Percentiles rank a stretch among this genome's conserved stretches.
phyloP scores from a whole-genome alignment of 192 early-diverging fungal species.

The Martensiomyces pterosporus region DNA sequence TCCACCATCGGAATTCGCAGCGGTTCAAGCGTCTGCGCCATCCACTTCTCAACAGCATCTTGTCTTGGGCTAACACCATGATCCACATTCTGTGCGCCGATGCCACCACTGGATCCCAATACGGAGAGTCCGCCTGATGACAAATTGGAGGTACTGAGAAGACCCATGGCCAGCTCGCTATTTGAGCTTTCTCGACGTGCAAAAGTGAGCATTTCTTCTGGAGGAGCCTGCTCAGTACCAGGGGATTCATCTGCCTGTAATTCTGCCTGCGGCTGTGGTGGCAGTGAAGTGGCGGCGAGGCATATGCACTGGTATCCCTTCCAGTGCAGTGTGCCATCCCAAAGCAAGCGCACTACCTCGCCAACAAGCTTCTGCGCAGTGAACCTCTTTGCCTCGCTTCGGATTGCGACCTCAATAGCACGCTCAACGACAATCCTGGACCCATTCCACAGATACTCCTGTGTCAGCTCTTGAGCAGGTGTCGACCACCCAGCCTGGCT shows the following conservation, averaged over 20 bases:
- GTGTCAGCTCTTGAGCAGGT: conserved; percentile 13
- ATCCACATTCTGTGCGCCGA: background rate
- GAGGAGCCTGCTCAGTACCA: background rate
- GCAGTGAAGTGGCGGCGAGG: conserved; percentile 1
- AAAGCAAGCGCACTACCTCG: conserved; percentile 31
- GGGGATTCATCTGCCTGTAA: background rate
- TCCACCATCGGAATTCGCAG: conserved; percentile 36
- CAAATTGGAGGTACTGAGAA: background rate
- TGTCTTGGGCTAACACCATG: background rate
- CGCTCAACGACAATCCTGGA: conserved; percentile 29
- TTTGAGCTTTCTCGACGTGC: conserved; percentile 3
- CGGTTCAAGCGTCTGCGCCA: conserved; percentile 14
- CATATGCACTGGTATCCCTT: conserved; percentile 31
- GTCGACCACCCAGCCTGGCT: conserved; percentile 9
- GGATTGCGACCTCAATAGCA: conserved; percentile 28
- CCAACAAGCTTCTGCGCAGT: conserved; percentile 28
- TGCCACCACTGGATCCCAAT: too few relatives aligned
- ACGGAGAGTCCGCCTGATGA: background rate
- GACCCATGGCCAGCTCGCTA: conserved; percentile 1
- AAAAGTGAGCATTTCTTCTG: conserved; percentile 2
- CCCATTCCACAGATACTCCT: conserved; percentile 26
- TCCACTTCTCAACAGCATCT: conserved; percentile 12
- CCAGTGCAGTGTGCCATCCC: conserved; percentile 38
- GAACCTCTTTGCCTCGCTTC: conserved; percentile 40
- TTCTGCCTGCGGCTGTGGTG: conserved; percentile 4